Base-by-base conservation (phyloP, 148 eudicot genomes). In the Vaccinium darrowii region DNA sequence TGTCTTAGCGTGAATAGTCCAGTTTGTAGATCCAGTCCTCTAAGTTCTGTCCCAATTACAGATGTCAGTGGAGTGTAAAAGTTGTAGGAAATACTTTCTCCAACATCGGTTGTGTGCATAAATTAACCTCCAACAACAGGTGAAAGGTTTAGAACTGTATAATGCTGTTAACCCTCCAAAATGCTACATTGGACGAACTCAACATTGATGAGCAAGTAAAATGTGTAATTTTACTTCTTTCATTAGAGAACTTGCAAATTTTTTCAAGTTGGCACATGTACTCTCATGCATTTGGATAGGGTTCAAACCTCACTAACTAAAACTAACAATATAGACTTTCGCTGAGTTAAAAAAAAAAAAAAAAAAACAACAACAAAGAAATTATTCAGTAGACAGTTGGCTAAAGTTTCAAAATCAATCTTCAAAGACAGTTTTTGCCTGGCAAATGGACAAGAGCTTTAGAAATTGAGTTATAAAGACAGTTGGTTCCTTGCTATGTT, bases 1-100 rank as follows among this genome's bases (percentile, higher is more conserved):
- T 92, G 92, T 87, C 89, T 90, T 78, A 92, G 80, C 11, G 93
- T 90, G 84, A 90, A 92, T 62, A 90, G 51, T 39, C 90, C 92
- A 15, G 91, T 90, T 88, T 92, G 92, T 62, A 92, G 88, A 71
- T 90, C 92, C 27, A 92, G 85, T 63, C 92, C 91, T 88, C 83
- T 87, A 63, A 90, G 89, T 77, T 90, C 93, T 92, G 92, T 69
- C 23, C 23, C 58, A 71, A 30, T 81, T 67, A 82, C 21, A 50
- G 18, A 78, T 78, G 81, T 65, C 77, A 76, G 65, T 23, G 62
- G 33, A 65, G 18, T 18, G 67, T 30, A 80, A 80, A 80, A 57
- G 3, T 52, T 53, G 33, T 15, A 15, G 21, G 33, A 78, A 16
- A 10, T 27, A 53, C 18, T 27, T 54, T 78, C 33, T 52, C 25